Base-by-base conservation (phyloP, 78 protist genomes). In the Dictyostelium purpureum region DNA sequence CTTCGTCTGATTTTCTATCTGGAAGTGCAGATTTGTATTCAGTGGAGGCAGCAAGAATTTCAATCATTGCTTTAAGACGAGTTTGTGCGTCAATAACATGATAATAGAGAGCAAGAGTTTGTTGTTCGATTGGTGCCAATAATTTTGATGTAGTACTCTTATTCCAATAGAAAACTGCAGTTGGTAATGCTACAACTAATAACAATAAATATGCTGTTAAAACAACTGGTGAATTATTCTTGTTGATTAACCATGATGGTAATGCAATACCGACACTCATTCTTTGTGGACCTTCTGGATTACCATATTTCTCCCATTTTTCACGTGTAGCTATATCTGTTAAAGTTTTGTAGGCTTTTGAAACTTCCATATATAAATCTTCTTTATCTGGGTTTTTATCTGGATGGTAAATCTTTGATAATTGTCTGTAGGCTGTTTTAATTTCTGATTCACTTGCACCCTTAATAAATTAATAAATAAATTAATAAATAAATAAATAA, bases 241-340 rank as follows among this genome's bases (percentile, higher is more conserved):
- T 37, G 24, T 94, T 75, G 4, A 94, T 88, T 2, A 94, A 70
- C 96, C 96, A 94, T 14, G 73, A 63, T 26, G 96, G 96, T 42
- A 94, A 63, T 19, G 94, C 96, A 52, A 94, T 87, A 16, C 96
- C 96, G 40, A 79, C 67, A 0, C 88, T 57, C n/a, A 63, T 38
- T 38, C 83, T 49, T 71, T 75, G 94, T 49, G 94, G 94, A 16
- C 96, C 96, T 67, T 94, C 96, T 42, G 96, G 96, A 77, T 94
- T 94, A 35, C 96, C 96, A 74, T 94, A 94, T 51, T 76, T 87
- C 35, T 87, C 94, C 70, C 65, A 79, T 26, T 94, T 94, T 33
- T 94, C 94, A 49, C 89, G 75, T 12, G 65, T 51, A 16, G 69
- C 94, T 2, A 52, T 73, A 61, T 94, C 94, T 12, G 90, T 87